phyloP scores from a whole-genome alignment of 108 stramenopile species.

The Aureococcus anophagefferens region DNA sequence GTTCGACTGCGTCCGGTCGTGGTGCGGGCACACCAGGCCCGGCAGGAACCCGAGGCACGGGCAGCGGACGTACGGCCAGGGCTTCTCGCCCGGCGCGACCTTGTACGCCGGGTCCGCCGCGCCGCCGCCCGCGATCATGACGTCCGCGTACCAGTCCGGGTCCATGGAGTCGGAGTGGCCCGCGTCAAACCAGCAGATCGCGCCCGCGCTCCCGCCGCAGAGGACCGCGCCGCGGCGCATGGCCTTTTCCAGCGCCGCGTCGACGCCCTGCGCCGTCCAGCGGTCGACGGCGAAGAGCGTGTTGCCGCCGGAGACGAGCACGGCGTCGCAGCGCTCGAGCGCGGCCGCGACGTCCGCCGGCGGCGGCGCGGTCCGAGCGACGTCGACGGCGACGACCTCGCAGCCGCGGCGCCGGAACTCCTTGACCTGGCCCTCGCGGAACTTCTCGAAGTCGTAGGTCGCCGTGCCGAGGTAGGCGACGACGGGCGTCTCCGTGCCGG shows the following conservation, averaged over 20 bases:
- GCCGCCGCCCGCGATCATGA: constrained; percentile 15
- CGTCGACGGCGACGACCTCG: neutral
- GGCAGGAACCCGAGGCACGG: constrained; percentile 52
- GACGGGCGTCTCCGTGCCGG: neutral
- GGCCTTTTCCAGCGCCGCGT: constrained; percentile 35
- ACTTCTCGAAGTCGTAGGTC: constrained; percentile 40
- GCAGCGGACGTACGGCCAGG: constrained; percentile 55
- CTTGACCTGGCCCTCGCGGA: constrained; percentile 1
- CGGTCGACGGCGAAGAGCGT: constrained; percentile 68
- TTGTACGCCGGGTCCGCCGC: neutral
- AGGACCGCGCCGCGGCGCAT: constrained; percentile 39
- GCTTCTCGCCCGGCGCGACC: constrained; percentile 15
- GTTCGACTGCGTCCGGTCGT: constrained; percentile 62
- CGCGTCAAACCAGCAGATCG: constrained; percentile 74
- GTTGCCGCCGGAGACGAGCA: constrained; percentile 68
- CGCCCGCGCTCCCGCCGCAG: constrained; percentile 66
- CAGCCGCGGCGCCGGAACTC: constrained; percentile 3
- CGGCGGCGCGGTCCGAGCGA: neutral
- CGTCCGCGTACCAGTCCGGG: constrained; percentile 32
- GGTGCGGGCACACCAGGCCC: constrained; percentile 57
- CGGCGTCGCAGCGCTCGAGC: constrained; percentile 34
- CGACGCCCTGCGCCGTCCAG: constrained; percentile 56
- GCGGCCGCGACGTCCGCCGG: neutral
- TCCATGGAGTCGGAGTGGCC: constrained; percentile 61
- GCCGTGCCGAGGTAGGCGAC: constrained; percentile 57